Conservation (phyloP, 495 filamentous ascomycete species). For the Trichoderma orchidacearum region DNA sequence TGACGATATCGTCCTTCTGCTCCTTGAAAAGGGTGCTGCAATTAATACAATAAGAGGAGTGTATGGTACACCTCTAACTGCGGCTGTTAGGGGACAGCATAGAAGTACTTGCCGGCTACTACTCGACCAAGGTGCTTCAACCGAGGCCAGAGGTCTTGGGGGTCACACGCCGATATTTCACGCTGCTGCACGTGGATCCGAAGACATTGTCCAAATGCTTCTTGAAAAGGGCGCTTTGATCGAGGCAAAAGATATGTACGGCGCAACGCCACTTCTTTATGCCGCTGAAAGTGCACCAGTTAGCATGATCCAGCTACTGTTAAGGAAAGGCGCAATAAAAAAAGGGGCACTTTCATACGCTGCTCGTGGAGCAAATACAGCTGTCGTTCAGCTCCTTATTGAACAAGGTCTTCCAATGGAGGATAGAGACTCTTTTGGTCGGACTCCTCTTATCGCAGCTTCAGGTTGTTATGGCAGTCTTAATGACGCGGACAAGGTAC, state of each 20-base stretch:
- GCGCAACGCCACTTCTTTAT: conserved; percentile 9
- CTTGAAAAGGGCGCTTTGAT: background rate
- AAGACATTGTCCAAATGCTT: background rate
- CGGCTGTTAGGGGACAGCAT: conserved; percentile 6
- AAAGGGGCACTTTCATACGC: too few species aligned
- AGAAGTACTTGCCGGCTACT: conserved; percentile 10
- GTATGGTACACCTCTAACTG: conserved; percentile 10
- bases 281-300: conserved; percentile 5
- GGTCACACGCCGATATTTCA: background rate
- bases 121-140: conserved; percentile 7
- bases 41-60: background rate
- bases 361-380: too few species aligned
- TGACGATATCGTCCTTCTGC: background rate
- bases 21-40: background rate
- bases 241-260: background rate
- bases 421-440: too few species aligned
- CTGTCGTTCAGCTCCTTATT: too few species aligned
- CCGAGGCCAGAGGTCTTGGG: background rate
- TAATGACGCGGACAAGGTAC: too few species aligned
- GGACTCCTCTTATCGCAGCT: too few species aligned
- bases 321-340: too few species aligned
- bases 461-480: too few species aligned
- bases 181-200: background rate
- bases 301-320: conserved; percentile 9
- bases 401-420: too few species aligned